Base-by-base conservation (phyloP, 768 basidiomycete species). In the Pisolithus tinctorius region DNA sequence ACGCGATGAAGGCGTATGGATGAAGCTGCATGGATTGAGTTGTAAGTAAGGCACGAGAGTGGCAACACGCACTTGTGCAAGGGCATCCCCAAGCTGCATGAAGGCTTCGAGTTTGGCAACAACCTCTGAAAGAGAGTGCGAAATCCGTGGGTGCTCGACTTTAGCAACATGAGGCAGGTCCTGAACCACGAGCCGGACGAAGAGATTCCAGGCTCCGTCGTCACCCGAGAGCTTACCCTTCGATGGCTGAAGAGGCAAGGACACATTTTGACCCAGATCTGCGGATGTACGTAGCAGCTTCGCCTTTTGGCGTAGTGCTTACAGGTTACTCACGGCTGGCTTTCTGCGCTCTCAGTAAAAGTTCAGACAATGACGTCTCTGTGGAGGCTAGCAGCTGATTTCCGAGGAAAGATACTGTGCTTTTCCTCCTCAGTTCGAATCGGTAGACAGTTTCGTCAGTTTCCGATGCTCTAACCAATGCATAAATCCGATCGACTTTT, bases 391-490 rank as follows among this genome's bases (percentile, higher is more conserved):
- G 20, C 1, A 30, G 51, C 14, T 55, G 50, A 29, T 27, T 9
- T 4, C 57, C 54, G 29, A 54, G 52, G 23, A 58, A 37, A 2
- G 5, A 36, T n/a, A 47, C 7, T n/a, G 20, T 13, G 31, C 4
- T n/a, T 45, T 60, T 62, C 6, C 58, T 60, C 45, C 55, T 65
- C 47, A 65, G 25, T 34, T 65, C 63, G 6, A 65, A 65, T 9
- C 53, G 63, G 38, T 63, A 50, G 29, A 58, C 44, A 29, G 60
- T 51, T 26, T 55, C 56, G 2, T 52, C 48, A 16, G 26, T 7
- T 36, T 40, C 54, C 3, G 56, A 57, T 0, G 58, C 55, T 27
- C 63, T 63, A 20, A 31, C 25, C 10, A 10, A 45, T n/a, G 17
- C n/a, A 14, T 27, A 23, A 23, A 25, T 14, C 14, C 23, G 10